phyloP scores from a whole-genome alignment of 495 filamentous ascomycete species.

The Rhizodiscina lignyota region DNA sequence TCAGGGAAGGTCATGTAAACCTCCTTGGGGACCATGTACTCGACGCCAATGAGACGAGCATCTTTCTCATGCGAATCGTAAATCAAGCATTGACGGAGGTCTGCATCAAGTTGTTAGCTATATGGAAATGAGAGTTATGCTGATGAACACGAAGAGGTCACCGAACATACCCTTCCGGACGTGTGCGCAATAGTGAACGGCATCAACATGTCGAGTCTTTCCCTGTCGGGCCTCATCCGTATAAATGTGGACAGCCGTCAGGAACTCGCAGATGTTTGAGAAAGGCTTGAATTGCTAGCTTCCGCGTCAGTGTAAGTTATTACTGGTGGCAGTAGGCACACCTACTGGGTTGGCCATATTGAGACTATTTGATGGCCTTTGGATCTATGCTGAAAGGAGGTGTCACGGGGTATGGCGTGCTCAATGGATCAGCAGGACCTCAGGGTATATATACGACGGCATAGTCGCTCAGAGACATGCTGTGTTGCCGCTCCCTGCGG shows the following conservation, averaged over 20 bases:
- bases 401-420: no score
- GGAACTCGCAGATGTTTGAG: slow-evolving; percentile 8
- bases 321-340: no score
- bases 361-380: no score
- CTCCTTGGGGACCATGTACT: slow-evolving; percentile 11
- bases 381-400: no score
- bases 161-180: slow-evolving; percentile 3
- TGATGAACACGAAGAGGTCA: neutral
- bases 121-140: neutral
- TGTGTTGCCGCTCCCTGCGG: no score
- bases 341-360: no score
- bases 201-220: slow-evolving; percentile 6
- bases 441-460: no score
- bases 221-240: slow-evolving; percentile 3
- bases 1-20: slow-evolving; percentile 8
- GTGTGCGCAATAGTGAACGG: slow-evolving; percentile 11
- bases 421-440: no score
- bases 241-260: slow-evolving; percentile 11
- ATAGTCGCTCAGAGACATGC: no score
- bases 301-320: no score
- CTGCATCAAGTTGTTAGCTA: no score
- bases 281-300: slow-evolving; percentile 10
- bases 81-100: slow-evolving; percentile 11
- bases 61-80: slow-evolving; percentile 10
- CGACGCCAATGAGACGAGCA: slow-evolving; percentile 10